Evolutionary conservation across 2,329 filamentous ascomycete species (phyloP), one percentile per base, ranked within the genome.

Genomic region (Xylariaceae sp.): DNA sequence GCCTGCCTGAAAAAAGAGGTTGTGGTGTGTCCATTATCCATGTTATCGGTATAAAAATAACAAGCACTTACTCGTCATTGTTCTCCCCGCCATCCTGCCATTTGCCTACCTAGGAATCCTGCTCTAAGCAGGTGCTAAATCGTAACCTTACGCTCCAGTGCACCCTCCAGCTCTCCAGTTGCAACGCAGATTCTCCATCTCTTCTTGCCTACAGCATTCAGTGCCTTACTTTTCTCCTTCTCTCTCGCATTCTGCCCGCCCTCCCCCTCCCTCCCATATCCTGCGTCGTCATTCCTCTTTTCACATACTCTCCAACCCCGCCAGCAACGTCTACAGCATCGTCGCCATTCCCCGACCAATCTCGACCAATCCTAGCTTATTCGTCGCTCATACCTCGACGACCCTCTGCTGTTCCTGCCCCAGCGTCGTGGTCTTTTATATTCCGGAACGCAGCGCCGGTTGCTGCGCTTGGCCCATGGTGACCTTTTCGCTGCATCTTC

Each of bases 401-500:
- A 54, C 15, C 35, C 17, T 51, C 15, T 47, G 56, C 56, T 53
- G 37, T 53, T 39, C 48, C 45, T 51, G 23, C 56, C 44, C 44
- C 15, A 18, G 3, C 9, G 34, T 17, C 44, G 50, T 47, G 23
- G 23, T 39, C 48, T 3, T 49, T 48, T 30, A 34, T 34, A 53
- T 49, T 55, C 37, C 48, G 13, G 35, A n/a, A 51, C 51, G 42
- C 55, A 47, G 57, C 56, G 51, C 51, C 30, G 49, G 57, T 9
- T 57, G 50, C 51, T 34, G 48, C 53, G 35, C 51, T 34, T 39
- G 35, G 35, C 30, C 34, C 30, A 42, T 51, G 5, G 23, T 35
- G 11, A 35, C 23, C n/a, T 30, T 8, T 30, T 49, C 34, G 49
- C 49, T 51, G 15, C 23, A 35, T 51, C 15, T 35, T 3, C n/a